Evolutionary conservation across 2,329 filamentous ascomycete genomes (phyloP), one percentile per base, ranked within the genome.

Genomic region (Ophiocordyceps camponoti-floridani): DNA sequence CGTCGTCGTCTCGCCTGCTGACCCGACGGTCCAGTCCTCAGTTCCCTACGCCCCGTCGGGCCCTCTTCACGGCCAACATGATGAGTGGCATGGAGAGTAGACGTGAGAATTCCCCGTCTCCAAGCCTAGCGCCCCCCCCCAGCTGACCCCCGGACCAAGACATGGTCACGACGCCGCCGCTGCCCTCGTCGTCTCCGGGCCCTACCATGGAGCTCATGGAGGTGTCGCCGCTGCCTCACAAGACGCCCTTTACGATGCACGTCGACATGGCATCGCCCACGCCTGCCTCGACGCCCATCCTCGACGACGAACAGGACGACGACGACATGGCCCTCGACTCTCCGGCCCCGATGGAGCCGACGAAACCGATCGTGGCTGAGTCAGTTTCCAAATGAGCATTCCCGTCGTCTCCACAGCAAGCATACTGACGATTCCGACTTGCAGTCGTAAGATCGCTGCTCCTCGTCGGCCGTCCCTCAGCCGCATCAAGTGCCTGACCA

Each of bases 201-300:
- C 73, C 73, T 33, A 63, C 70, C 45, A 73, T 75, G 48, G 87
- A 94, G 60, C 70, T 77, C 46, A 94, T 96, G 86, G 88, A 96
- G 57, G 79, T 95, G 61, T 95, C 89, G 41, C 89, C 91, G 37
- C 66, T 96, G 38, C 88, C 87, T 48, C 86, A 94, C 68, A 95
- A 94, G 68, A 68, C 73, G 28, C 73, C 82, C 12, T 87, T 77
- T 56, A 63, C 70, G 63, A 61, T 70, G 28, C 72, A 82, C 52
- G 68, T 84, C 49, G 78, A 82, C 51, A 62, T 85, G 45, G 73
- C 77, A 28, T 88, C 84, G 28, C 84, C 86, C 2, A 82, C 81
- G 2, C 82, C 82, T 9, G 70, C 73, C 48, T 60, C 54, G 51
- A 68, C 65, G 14, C 63, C 68, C 47, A 61, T 61, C 47, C 56